Base-by-base conservation (phyloP, 768 basidiomycete genomes). In the Phylloporus sp. region DNA sequence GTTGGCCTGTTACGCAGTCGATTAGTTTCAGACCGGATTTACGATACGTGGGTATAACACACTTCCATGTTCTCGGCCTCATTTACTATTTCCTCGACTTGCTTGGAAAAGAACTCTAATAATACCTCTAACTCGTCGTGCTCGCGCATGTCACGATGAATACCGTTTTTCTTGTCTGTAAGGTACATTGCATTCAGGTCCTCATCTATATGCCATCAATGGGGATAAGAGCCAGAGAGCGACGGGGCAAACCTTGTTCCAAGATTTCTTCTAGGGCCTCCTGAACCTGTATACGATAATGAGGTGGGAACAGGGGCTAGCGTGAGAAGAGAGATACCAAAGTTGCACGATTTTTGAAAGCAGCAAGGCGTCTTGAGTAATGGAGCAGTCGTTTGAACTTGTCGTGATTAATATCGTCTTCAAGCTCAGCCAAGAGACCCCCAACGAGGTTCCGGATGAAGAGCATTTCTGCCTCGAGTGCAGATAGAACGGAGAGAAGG, bases 141-240 rank as follows among this genome's bases (percentile, higher is more conserved):
- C 61, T 95, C 94, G 53, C 83, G 76, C 43, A 79, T 63, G 31
- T 78, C 74, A n/a, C 88, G 79, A n/a, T 74, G 70, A 5, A 72
- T 58, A 23, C 79, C 79, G 23, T 80, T 82, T 59, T 82, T 84
- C 71, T 89, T 88, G 64, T 94, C 91, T 2, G 84, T 91, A 48
- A 98, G 80, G 72, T 97, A 94, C 95, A 98, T 97, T 0, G 91
- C 91, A 36, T 85, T 84, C 63, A 98, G 68, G 67, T 98, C 95
- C 66, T 97, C 95, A 59, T 97, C 95, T 95, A 51, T 27, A 52
- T 23, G 52, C 44, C 39, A 51, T 34, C 6, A 29, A 50, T 49
- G 50, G 35, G 29, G 40, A 53, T 11, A 38, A 28, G 36, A 27
- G 9, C 20, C n/a, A 2, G 23, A 23, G 31, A 31, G 22, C 31